Base-by-base conservation (phyloP, 1,284 basidiomycete genomes). In the Ceratobasidium sp. region DNA sequence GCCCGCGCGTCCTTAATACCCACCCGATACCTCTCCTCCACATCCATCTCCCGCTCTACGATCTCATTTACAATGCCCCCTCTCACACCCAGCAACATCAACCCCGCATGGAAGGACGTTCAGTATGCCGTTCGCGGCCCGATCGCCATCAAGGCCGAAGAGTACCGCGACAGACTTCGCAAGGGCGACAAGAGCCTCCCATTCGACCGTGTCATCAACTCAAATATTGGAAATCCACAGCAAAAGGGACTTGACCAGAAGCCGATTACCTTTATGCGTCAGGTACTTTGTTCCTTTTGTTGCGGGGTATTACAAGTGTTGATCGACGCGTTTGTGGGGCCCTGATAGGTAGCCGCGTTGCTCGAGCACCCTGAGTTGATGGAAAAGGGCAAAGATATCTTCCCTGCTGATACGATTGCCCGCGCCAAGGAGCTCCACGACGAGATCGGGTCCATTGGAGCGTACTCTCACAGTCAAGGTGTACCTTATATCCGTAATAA, bases 141-240 rank as follows among this genome's bases (percentile, higher is more conserved):
- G 79, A 88, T 99, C 73, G 95, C 96, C 14, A 91, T 95, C 81
- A 92, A 90, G 77, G 95, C 96, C 1, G 95, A 98, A 79, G 82
- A 88, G 72, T 89, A 92, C 75, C 83, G 87, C 70, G 87, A 87
- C 58, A 78, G 82, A 73, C 85, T 96, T 74, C 84, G 86, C 75
- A 78, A 82, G 42, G 73, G 74, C 19, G 70, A 75, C 9, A 69
- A 69, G 52, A 58, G 75, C 21, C 83, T 98, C 19, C 93, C 94
- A 23, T 99, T 98, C 77, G 84, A 88, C 76, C 87, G 87, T 74
- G 84, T 99, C 78, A 94, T 98, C 77, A 92, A 88, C 25, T 93
- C 94, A 73, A 99, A 99, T 80, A 99, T 99, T 70, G 96, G 96
- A 8, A 99, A 99, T 77, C 96, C 96, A 0, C 96, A 99, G 80